Percentiles rank a stretch among this genome's conserved stretches.
Evolutionary conservation across 2,329 filamentous ascomycete species (phyloP).

Genomic region (Fusarium fracticaudum): DNA sequence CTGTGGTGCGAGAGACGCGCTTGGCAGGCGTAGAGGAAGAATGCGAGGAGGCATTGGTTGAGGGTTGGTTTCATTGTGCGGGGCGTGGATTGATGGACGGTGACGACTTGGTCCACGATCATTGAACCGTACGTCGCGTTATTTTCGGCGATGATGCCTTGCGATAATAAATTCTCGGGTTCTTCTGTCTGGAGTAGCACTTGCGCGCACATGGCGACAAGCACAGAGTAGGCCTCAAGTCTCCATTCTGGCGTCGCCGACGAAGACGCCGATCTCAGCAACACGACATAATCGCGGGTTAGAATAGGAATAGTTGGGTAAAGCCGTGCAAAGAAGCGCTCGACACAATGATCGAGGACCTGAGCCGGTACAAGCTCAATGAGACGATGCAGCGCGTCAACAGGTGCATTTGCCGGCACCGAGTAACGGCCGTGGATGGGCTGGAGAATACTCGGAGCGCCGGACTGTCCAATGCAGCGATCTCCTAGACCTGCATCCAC

Average conservation of each 20-base stretch:
- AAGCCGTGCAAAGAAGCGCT: constrained; percentile 52
- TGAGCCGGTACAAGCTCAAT: constrained; percentile 46
- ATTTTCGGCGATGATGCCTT: constrained; percentile 47
- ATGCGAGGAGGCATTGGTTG: constrained; percentile 53
- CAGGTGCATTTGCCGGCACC: neutral
- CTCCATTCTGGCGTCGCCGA: constrained; percentile 39
- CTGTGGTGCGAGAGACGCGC: constrained; percentile 54
- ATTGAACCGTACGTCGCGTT: constrained; percentile 51
- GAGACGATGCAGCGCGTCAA: constrained; percentile 39
- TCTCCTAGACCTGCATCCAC: constrained; percentile 53
- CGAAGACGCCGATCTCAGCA: constrained; percentile 36
- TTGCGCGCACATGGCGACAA: constrained; percentile 53
- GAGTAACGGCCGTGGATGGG: constrained; percentile 4
- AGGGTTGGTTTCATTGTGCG: constrained; percentile 50
- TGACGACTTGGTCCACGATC: constrained; percentile 51
- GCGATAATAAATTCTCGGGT: constrained; percentile 44
- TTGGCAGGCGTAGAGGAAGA: constrained; percentile 58
- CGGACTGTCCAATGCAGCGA: constrained; percentile 47
- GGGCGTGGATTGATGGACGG: constrained; percentile 47
- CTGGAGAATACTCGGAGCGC: constrained; percentile 9
- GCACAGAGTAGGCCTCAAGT: constrained; percentile 49
- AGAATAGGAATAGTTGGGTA: constrained; percentile 57
- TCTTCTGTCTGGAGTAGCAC: constrained; percentile 55
- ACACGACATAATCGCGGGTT: constrained; percentile 49
- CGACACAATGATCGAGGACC: constrained; percentile 51